Evolutionary conservation across 805 yeast genomes (phyloP), one percentile per base, ranked within the genome.

Genomic region (Starmera pachycereana): DNA sequence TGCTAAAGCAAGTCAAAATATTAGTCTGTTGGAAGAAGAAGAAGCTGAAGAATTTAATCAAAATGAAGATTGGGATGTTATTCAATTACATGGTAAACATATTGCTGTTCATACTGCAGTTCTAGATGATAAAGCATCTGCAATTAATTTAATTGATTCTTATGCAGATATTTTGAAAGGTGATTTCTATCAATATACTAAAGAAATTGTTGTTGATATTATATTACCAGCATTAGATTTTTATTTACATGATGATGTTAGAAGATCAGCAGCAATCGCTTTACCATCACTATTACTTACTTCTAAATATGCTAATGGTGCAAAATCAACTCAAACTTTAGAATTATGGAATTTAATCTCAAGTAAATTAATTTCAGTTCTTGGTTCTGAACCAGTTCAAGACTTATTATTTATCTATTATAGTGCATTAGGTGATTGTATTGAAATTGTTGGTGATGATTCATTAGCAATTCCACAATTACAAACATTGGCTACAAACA

Each of bases 21-120:
- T 90, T 42, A 81, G 90, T 33, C 65, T 92, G 36, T 74, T 92
- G 39, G 97, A 90, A 51, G 81, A 76, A 44, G 96, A 89, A 48
- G 89, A 81, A 43, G 95, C 94, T 41, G 92, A 84, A 37, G 85
- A 84, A 48, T 76, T 76, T 47, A 82, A 78, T 50, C 80, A 78
- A 53, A 84, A 86, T 51, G 94, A 88, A 40, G 96, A 88, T 45
- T 92, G 96, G 92, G 97, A 92, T 54, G 92, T 92, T 36, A 79
- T 92, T 40, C 87, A 87, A 50, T 67, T 89, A 35, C 78, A 86
- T 28, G 98, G 97, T 40, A 89, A 87, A 60, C 89, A 86, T 54
- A 77, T 92, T 53, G 97, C 97, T 18, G 87, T 92, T 39, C 95
- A 90, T 57, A 89, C 97, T 4, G 87, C 96, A 11, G 68, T 85